Percentiles rank a stretch among this genome's conserved stretches.
Evolutionary conservation across 805 yeast genomes (phyloP).

Genomic region (Candida awuae): DNA sequence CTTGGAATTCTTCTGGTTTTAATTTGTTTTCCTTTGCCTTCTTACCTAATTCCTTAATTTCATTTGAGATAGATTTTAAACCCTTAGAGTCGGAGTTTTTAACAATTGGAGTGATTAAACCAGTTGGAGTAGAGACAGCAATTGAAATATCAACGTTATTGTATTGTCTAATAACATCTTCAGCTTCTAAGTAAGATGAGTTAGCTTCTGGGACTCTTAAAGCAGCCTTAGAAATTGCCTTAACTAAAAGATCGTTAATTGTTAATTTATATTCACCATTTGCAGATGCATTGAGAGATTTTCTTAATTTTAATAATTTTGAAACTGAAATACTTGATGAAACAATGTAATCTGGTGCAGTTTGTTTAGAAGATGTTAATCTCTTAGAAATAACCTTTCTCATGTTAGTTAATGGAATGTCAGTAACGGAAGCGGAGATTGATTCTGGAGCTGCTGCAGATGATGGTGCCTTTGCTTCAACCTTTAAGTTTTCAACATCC

Average conservation of each 20-base stretch:
- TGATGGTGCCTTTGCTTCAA: constrained; percentile 33
- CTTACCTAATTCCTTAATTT: constrained; percentile 87
- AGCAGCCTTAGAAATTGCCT: constrained; percentile 89
- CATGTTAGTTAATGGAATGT: constrained; percentile 83
- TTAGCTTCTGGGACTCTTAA: constrained; percentile 89
- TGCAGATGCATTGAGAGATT: constrained; percentile 75
- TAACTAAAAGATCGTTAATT: constrained; percentile 87
- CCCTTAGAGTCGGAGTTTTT: constrained; percentile 85
- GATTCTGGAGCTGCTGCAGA: constrained; percentile 36
- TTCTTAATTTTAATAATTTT: constrained; percentile 86
- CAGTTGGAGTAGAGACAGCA: constrained; percentile 98
- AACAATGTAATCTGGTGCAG: constrained; percentile 87
- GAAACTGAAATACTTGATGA: constrained; percentile 80
- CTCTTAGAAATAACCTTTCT: constrained; percentile 90
- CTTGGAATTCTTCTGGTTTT: constrained; percentile 95
- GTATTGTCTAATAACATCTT: constrained; percentile 90
- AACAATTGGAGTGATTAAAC: constrained; percentile 93
- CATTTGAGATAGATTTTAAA: constrained; percentile 67
- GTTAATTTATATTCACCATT: constrained; percentile 86
- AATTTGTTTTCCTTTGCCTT: constrained; percentile 94
- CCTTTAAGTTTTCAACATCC: constrained; percentile 71
- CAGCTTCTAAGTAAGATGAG: constrained; percentile 84
- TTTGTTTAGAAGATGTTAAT: constrained; percentile 75
- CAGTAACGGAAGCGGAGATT: constrained; percentile 59
- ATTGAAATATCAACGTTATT: constrained; percentile 91